These are phyloP conservation scores for Neonectria ditissima DNA, from an alignment of 2,329 filamentous ascomycete genomes.

Conservation along the genomic window DNA sequence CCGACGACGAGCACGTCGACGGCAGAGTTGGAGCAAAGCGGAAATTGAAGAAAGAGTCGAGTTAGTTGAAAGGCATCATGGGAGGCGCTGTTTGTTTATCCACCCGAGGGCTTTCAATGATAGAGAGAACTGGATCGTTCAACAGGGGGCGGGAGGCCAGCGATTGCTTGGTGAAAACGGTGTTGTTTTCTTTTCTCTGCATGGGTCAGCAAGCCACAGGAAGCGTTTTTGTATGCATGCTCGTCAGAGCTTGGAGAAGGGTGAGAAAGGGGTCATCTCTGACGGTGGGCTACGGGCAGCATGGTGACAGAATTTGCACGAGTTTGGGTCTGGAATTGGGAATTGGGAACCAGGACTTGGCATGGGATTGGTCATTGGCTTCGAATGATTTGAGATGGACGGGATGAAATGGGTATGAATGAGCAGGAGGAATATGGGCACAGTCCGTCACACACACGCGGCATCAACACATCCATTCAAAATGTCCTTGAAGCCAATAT, in stretches of 20 bases:
- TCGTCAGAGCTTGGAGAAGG: conserved; percentile 18
- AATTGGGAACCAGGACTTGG: not conserved
- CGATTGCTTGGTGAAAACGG: conserved; percentile 37
- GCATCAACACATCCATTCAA: conserved; percentile 9
- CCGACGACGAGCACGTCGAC: conserved; percentile 54
- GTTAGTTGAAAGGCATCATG: conserved; percentile 1
- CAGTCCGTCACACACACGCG: not conserved
- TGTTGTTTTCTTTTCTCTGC: conserved; percentile 35
- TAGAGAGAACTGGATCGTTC: conserved; percentile 32
- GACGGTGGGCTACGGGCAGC: conserved; percentile 23
- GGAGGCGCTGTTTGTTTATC: conserved; percentile 25
- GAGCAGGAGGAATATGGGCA: not conserved
- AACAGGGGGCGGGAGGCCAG: conserved; percentile 34
- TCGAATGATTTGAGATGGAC: conserved; percentile 17
- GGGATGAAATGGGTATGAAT: conserved; percentile 10
- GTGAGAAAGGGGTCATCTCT: conserved; percentile 9
- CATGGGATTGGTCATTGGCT: conserved; percentile 21
- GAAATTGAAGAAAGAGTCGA: conserved; percentile 41
- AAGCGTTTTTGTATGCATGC: conserved; percentile 33
- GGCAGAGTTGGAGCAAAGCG: conserved; percentile 43
- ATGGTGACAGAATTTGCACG: conserved; percentile 32
- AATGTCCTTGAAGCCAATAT: conserved; percentile 5
- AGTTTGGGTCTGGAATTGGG: conserved; percentile 6
- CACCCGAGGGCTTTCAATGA: conserved; percentile 19
- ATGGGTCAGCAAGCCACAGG: conserved; percentile 32